Conservation (phyloP, 1,284 basidiomycete genomes). For the Lentinula novae-zelandiae region DNA sequence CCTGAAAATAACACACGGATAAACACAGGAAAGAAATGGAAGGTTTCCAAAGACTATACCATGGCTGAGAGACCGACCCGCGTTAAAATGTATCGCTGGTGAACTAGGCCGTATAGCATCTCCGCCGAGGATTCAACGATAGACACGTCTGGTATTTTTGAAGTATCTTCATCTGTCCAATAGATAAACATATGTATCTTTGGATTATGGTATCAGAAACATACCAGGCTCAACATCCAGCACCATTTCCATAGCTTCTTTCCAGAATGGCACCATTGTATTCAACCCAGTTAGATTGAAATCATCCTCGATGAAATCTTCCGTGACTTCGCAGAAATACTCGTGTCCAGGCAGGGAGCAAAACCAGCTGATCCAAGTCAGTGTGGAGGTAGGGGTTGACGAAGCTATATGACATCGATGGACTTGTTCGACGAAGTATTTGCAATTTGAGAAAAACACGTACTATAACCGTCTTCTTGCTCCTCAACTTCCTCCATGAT, state of each 20-base stretch:
- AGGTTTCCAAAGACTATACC: slow-evolving; percentile 50
- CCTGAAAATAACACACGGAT: slow-evolving; percentile 43
- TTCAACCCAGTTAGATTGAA: slow-evolving; percentile 98
- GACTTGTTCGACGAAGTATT: slow-evolving; percentile 15
- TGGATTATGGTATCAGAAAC: slow-evolving; percentile 19
- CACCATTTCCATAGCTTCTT: slow-evolving; percentile 99
- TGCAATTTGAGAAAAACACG: slow-evolving; percentile 29
- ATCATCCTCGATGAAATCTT: slow-evolving; percentile 99
- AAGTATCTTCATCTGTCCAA: slow-evolving; percentile 83
- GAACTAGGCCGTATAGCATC: slow-evolving; percentile 95
- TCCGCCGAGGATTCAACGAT: slow-evolving; percentile 98
- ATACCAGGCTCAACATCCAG: slow-evolving; percentile 97
- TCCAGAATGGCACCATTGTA: slow-evolving; percentile 97
- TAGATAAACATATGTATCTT: background rate
- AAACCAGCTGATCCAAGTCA: slow-evolving; percentile 99
- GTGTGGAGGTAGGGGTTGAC: slow-evolving; percentile 78
- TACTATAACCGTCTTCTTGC: slow-evolving; percentile 68
- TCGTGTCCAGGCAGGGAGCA: slow-evolving; percentile 98
- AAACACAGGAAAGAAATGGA: slow-evolving; percentile 1
- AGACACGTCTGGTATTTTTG: slow-evolving; percentile 91
- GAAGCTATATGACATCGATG: slow-evolving; percentile 48
- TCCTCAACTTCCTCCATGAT: slow-evolving; percentile 67
- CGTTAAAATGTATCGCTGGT: slow-evolving; percentile 96
- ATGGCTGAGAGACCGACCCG: slow-evolving; percentile 92
- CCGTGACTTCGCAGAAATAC: slow-evolving; percentile 96